Conservation (phyloP, 179 eudicot genomes). For the Drosera spatulata region DNA sequence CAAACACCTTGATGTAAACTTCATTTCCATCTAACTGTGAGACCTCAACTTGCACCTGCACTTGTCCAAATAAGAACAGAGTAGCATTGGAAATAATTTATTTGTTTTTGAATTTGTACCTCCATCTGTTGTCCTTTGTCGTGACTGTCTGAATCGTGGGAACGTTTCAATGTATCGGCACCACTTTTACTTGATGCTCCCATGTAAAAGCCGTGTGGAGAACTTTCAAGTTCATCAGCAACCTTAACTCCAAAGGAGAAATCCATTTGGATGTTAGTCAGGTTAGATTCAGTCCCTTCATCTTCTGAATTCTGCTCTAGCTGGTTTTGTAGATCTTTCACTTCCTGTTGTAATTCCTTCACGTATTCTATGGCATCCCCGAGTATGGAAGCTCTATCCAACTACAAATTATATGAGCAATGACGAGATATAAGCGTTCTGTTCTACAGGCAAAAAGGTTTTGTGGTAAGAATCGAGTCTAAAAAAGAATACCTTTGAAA, state of each 20-base stretch:
- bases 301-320: conserved; percentile 26
- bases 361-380: conserved; percentile 88
- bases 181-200: conserved; percentile 19
- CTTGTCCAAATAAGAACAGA: no score
- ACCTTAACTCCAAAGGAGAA: conserved; percentile 10
- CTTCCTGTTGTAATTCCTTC: conserved; percentile 64
- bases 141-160: conserved; percentile 19
- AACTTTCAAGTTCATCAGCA: conserved; percentile 25
- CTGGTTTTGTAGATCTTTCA: conserved; percentile 54
- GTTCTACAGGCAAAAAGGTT: not conserved
- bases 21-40: no score
- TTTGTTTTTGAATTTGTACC: conserved; percentile 25
- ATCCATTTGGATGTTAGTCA: conserved; percentile 17
- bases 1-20: no score
- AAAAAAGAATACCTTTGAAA: conserved; percentile 57
- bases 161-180: conserved; percentile 1
- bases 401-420: conserved; percentile 14
- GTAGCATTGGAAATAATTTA: no score
- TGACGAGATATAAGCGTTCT: not conserved
- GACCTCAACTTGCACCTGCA: no score
- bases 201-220: conserved; percentile 13
- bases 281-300: conserved; percentile 6
- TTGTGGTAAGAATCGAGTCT: not conserved
- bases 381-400: conserved; percentile 86
- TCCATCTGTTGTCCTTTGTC: conserved; percentile 79